A percentile compares a stretch with the other conserved stretches of the same genome.
phyloP scores from a whole-genome alignment of 2,329 filamentous ascomycete species.

The Erysiphe pulchra region DNA sequence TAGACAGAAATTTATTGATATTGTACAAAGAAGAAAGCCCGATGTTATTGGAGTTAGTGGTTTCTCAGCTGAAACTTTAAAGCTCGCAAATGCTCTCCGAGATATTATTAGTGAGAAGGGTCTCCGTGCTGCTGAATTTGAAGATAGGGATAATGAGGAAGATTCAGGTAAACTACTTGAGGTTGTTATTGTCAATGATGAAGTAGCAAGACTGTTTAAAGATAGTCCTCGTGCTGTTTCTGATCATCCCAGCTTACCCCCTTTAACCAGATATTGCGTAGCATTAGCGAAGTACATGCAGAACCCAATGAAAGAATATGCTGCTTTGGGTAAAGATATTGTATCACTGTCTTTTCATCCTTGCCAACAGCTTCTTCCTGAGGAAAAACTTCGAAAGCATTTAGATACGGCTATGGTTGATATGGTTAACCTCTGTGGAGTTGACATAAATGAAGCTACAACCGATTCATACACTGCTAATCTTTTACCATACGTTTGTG shows the following conservation, averaged over 20 bases:
- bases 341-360: constrained; percentile 69
- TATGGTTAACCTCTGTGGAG: constrained; percentile 89
- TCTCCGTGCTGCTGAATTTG: constrained; percentile 53
- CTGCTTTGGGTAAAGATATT: constrained; percentile 70
- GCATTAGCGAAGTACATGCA: constrained; percentile 79
- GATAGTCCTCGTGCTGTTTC: constrained; percentile 54
- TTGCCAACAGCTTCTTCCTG: constrained; percentile 66
- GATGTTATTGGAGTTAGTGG: constrained; percentile 82
- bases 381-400: constrained; percentile 65
- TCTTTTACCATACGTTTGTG: constrained; percentile 71
- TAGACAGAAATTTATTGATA: constrained; percentile 45
- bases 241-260: constrained; percentile 59
- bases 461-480: constrained; percentile 60
- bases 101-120: constrained; percentile 53
- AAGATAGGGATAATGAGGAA: constrained; percentile 46
- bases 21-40: constrained; percentile 56
- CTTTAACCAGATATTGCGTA: constrained; percentile 70
- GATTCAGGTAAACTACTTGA: constrained; percentile 60
- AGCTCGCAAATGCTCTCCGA: constrained; percentile 57
- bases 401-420: constrained; percentile 95
- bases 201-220: constrained; percentile 90
- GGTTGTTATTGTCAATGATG: constrained; percentile 80
- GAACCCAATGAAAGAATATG: constrained; percentile 90
- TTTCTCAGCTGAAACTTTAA: constrained; percentile 66
- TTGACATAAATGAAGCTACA: constrained; percentile 84